These are phyloP conservation scores for Myxozyma lipomycoides DNA, from an alignment of 805 yeast genomes.

Conservation along the genomic window DNA sequence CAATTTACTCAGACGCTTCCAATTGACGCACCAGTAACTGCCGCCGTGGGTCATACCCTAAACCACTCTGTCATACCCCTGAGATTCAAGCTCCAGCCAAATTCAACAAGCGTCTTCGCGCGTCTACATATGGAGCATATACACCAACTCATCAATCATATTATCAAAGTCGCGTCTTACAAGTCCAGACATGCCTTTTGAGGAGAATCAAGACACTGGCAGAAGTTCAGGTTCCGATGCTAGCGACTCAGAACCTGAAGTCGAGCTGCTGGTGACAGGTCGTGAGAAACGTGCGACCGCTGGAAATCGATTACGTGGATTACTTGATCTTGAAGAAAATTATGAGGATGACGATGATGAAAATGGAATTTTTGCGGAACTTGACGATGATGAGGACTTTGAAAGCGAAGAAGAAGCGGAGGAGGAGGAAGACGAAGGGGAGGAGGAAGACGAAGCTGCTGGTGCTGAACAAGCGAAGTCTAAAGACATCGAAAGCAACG, in stretches of 20 bases:
- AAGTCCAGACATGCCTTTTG: too few relatives aligned
- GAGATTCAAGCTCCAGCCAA: too few relatives aligned
- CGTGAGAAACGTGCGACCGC: conserved; percentile 82
- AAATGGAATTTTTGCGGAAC: conserved; percentile 45
- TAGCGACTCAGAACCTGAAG: conserved; percentile 8
- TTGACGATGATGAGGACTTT: conserved; percentile 45
- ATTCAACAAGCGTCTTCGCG: too few relatives aligned
- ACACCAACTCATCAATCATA: too few relatives aligned
- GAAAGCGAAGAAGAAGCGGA: conserved; percentile 31
- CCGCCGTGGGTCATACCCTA: too few relatives aligned
- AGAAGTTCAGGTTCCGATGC: conserved; percentile 4
- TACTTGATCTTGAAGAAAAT: conserved; percentile 69
- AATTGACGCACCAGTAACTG: too few relatives aligned
- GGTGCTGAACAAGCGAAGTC: conserved; percentile 27
- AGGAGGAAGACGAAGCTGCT: conserved; percentile 27
- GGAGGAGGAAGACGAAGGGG: conserved; percentile 31
- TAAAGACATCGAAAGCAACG: conserved; percentile 11
- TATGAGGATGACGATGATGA: conserved; percentile 62
- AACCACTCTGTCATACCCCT: too few relatives aligned
- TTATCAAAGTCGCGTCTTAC: too few relatives aligned
- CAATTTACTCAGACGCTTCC: too few relatives aligned
- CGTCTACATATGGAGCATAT: too few relatives aligned
- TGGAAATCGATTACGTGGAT: conserved; percentile 72
- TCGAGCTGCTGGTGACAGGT: conserved; percentile 63
- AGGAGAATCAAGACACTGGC: too few relatives aligned